Percentiles rank a stretch among this genome's conserved stretches.
These are phyloP conservation scores for Phialophora verrucosa DNA, from an alignment of 2,329 filamentous ascomycete genomes.

Conservation along the genomic window DNA sequence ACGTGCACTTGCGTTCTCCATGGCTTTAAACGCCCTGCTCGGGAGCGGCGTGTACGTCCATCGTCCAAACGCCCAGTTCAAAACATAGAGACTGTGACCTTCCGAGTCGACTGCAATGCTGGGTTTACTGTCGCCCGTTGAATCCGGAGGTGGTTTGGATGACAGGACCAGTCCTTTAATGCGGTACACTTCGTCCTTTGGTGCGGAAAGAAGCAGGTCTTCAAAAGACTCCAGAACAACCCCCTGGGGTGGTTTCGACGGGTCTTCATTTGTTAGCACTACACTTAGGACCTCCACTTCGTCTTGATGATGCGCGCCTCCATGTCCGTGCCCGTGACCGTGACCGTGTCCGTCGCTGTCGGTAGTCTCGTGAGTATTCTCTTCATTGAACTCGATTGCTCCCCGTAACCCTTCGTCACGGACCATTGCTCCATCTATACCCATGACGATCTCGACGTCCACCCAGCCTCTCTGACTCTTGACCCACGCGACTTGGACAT, in stretches of 20 bases:
- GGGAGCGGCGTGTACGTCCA: slow-evolving; percentile 82
- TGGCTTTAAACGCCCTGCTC: slow-evolving; percentile 42
- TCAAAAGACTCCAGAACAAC: slow-evolving; percentile 66
- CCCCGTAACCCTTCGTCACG: slow-evolving; percentile 47
- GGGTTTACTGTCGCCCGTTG: slow-evolving; percentile 51
- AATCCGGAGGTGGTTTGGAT: slow-evolving; percentile 52
- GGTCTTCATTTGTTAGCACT: slow-evolving; percentile 53
- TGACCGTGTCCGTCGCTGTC: slow-evolving; percentile 53
- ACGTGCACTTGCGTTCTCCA: slow-evolving; percentile 44
- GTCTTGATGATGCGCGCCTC: slow-evolving; percentile 67
- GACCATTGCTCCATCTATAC: slow-evolving; percentile 78
- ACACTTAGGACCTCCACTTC: slow-evolving; percentile 93
- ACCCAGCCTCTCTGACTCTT: slow-evolving; percentile 85
- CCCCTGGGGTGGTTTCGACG: slow-evolving; percentile 48
- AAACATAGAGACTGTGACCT: slow-evolving; percentile 70
- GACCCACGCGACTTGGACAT: slow-evolving; percentile 79
- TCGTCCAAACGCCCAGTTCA: slow-evolving; percentile 97
- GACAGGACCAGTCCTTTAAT: slow-evolving; percentile 75
- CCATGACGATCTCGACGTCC: slow-evolving; percentile 78
- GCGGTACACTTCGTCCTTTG: slow-evolving; percentile 93
- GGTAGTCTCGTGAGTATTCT: slow-evolving; percentile 46
- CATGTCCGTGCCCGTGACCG: slow-evolving; percentile 51
- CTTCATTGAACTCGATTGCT: slow-evolving; percentile 39
- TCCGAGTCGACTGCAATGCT: slow-evolving; percentile 42
- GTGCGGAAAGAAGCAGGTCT: slow-evolving; percentile 69